Evolutionary conservation across 2,329 filamentous ascomycete genomes (phyloP).

Genomic region (Sclerotinia glacialis): DNA sequence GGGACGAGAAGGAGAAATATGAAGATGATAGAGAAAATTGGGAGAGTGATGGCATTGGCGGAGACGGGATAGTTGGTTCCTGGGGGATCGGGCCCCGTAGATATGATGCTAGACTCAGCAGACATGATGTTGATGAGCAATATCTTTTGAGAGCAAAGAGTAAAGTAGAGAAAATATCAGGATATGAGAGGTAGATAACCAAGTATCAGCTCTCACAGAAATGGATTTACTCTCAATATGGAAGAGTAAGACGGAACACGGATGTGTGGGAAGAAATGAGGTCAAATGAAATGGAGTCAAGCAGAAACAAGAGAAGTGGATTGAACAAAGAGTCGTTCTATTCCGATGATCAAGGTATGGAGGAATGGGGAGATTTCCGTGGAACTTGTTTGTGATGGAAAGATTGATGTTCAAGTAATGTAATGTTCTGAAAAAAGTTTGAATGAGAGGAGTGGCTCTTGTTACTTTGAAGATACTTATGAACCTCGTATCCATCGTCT

Average conservation of each 20-base stretch:
- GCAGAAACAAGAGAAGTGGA: background rate
- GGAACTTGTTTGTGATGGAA: background rate
- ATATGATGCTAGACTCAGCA: background rate
- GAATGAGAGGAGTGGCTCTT: background rate
- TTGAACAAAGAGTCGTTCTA: background rate
- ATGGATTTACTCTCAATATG: background rate
- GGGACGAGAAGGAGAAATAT: conserved; percentile 55
- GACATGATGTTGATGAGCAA: background rate
- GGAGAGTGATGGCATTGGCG: conserved; percentile 44
- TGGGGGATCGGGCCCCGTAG: background rate
- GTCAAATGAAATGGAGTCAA: background rate
- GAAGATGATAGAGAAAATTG: conserved; percentile 49
- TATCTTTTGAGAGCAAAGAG: background rate
- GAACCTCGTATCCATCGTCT: background rate
- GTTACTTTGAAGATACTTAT: background rate
- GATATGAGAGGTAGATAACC: conserved; percentile 3
- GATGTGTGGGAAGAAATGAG: background rate
- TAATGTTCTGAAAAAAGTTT: background rate
- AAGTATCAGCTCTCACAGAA: background rate
- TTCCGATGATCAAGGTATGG: background rate
- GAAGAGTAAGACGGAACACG: background rate
- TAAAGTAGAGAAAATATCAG: background rate
- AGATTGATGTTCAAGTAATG: background rate
- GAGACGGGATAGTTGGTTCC: conserved; percentile 14
- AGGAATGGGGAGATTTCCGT: background rate